phyloP scores from a whole-genome alignment of 2,329 filamentous ascomycete species.

The Neonectria ditissima region DNA sequence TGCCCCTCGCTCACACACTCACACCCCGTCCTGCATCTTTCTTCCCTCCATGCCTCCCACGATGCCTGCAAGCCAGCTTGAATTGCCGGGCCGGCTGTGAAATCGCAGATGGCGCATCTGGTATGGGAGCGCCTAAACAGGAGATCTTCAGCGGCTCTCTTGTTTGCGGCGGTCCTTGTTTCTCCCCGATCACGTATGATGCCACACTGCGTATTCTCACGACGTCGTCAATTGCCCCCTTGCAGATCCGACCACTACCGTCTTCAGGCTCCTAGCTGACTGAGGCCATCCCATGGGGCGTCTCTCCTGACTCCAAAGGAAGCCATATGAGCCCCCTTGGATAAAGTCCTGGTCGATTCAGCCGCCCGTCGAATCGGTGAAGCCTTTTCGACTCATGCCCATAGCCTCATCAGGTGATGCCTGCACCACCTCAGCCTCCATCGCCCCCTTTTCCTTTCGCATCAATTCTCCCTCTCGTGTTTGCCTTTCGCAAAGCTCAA shows the following conservation, averaged over 20 bases:
- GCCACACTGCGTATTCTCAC: slow-evolving; percentile 3
- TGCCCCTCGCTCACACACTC: slow-evolving; percentile 30
- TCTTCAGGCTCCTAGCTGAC: neutral
- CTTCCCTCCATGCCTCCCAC: slow-evolving; percentile 5
- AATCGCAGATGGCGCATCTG: slow-evolving; percentile 22
- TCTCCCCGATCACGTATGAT: neutral
- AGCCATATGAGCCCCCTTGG: slow-evolving; percentile 2
- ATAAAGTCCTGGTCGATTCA: slow-evolving; percentile 11
- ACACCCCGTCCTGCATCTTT: slow-evolving; percentile 7
- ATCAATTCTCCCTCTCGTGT: slow-evolving; percentile 11
- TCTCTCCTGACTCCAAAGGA: slow-evolving; percentile 19
- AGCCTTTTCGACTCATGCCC: slow-evolving; percentile 26
- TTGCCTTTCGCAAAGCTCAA: slow-evolving; percentile 13
- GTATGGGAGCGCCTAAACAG: slow-evolving; percentile 2
- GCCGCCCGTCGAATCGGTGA: slow-evolving; percentile 35
- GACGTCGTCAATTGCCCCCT: neutral
- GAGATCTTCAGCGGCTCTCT: slow-evolving; percentile 15
- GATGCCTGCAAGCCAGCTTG: slow-evolving; percentile 21
- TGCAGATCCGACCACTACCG: slow-evolving; percentile 5
- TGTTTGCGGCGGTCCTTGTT: slow-evolving; percentile 1
- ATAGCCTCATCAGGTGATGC: slow-evolving; percentile 31
- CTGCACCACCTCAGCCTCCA: slow-evolving; percentile 19
- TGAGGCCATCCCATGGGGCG: slow-evolving; percentile 12
- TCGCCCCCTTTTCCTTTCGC: slow-evolving; percentile 14
- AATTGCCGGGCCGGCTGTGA: slow-evolving; percentile 18